Conservation (phyloP, 495 filamentous ascomycete species). For the Penicillium daleae region DNA sequence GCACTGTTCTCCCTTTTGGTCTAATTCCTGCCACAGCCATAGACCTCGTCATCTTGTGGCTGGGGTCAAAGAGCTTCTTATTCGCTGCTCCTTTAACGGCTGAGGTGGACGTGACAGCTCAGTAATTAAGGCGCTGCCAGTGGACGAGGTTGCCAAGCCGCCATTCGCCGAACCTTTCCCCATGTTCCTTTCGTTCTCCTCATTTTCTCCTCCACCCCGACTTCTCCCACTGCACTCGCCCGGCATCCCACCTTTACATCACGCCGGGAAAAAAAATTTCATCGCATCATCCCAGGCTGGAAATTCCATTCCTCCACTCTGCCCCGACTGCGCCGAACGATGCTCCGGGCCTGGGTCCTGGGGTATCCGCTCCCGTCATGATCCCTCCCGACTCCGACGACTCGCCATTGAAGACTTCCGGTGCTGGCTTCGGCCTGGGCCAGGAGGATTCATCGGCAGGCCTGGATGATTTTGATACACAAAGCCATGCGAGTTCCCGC, state of each 20-base stretch:
- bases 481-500: conserved; percentile 51
- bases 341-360: conserved; percentile 43
- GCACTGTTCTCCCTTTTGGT: conserved; percentile 1
- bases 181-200: conserved; percentile 35
- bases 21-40: not conserved
- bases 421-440: conserved; percentile 27
- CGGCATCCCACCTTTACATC: conserved; percentile 7
- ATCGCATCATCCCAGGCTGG: not conserved
- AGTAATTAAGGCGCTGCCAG: conserved; percentile 23
- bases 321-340: conserved; percentile 36
- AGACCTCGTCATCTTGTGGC: conserved; percentile 4
- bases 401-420: conserved; percentile 41
- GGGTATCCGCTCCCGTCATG: conserved; percentile 52
- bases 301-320: conserved; percentile 11
- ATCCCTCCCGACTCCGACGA: conserved; percentile 47
- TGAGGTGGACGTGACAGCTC: conserved; percentile 7
- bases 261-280: not conserved
- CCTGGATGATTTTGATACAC: conserved; percentile 47
- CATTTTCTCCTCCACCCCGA: conserved; percentile 22
- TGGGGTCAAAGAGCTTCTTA: conserved; percentile 5
- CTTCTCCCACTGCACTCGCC: conserved; percentile 8
- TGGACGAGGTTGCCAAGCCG: conserved; percentile 40
- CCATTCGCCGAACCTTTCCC: conserved; percentile 41
- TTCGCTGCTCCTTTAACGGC: conserved; percentile 4
- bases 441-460: conserved; percentile 37